Conservation (phyloP, 257 asterid genomes). For the Capsicum pubescens region DNA sequence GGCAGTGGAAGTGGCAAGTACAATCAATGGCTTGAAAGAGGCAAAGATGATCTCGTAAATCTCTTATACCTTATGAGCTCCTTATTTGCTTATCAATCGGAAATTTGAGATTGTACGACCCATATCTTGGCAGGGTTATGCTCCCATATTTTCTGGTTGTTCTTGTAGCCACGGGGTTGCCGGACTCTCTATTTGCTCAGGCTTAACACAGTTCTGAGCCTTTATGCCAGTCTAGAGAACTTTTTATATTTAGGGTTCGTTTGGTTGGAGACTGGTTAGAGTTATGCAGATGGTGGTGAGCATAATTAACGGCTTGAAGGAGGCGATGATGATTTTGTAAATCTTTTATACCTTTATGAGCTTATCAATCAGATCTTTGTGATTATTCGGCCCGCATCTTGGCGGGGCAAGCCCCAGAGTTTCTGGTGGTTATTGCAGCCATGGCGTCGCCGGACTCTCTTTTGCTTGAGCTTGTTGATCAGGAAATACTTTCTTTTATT, state of each 20-base stretch:
- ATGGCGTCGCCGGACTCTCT: conserved; percentile 29
- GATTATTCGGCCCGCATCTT: not conserved
- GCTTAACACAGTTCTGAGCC: not conserved
- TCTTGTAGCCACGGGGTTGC: conserved; percentile 35
- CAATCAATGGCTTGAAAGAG: not conserved
- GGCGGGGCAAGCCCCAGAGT: conserved; percentile 17
- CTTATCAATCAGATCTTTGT: not conserved
- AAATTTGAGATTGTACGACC: conserved; percentile 22
- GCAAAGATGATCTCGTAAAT: not conserved
- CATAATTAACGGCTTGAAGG: not conserved
- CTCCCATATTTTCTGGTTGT: conserved; percentile 22
- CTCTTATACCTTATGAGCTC: not conserved
- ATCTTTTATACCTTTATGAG: not conserved
- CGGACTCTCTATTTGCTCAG: not conserved
- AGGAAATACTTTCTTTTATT: too few relatives aligned
- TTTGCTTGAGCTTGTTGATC: not conserved
- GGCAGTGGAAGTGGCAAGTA: not conserved
- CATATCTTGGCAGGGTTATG: conserved; percentile 39
- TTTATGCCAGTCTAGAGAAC: not conserved
- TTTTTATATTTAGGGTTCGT: not conserved
- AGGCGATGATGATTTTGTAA: not conserved
- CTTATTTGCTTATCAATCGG: not conserved
- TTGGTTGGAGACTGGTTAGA: not conserved
- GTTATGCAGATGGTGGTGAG: not conserved
- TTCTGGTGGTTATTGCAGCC: conserved; percentile 39